Evolutionary conservation across 495 filamentous ascomycete genomes (phyloP), one percentile per base, ranked within the genome.

Genomic region (Daldinia childiae): DNA sequence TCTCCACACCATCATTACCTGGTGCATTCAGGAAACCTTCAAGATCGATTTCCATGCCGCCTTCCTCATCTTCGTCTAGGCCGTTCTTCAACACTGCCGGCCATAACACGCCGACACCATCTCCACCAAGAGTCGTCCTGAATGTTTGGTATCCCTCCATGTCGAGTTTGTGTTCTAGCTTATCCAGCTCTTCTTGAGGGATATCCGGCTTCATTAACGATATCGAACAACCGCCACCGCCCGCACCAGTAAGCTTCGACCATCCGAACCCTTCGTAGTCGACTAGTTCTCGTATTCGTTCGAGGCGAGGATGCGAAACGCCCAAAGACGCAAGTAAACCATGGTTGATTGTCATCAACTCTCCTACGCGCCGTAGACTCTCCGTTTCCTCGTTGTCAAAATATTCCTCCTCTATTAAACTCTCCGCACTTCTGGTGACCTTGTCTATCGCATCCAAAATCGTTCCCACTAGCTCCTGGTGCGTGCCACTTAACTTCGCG

Each of bases 221-320:
- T 73, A 99, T 98, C 1, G 94, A 93, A 78, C 95, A 97, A 1
- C 95, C 95, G 41, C 95, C 95, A 4, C 95, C 95, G 12, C 95
- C 95, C 6, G 94, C 95, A 62, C 95, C 95, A 1, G 95, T 99
- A 54, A 99, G 86, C 77, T 99, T 99, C 5, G 95, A 96, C 93
- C 93, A 98, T 34, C 95, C 95, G 61, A 97, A 90, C n/a, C 92
- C 90, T 34, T 92, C 86, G 65, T 92, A 88, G 71, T 98, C 95
- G 55, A 98, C 92, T 17, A 99, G 84, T 80, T 97, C 95, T 24
- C 95, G 87, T 71, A 99, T 91, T 5, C 95, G 90, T 79, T 99
- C 95, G 55, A 99, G 85, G 36, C 91, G 89, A 14, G 95, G 95
- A 80, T 99, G 95, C 1, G 94, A 97, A 32, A 97, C 95, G 9